These are phyloP conservation scores for Inga oerstediana DNA, from an alignment of 306 rosid species.

Conservation along the genomic window DNA sequence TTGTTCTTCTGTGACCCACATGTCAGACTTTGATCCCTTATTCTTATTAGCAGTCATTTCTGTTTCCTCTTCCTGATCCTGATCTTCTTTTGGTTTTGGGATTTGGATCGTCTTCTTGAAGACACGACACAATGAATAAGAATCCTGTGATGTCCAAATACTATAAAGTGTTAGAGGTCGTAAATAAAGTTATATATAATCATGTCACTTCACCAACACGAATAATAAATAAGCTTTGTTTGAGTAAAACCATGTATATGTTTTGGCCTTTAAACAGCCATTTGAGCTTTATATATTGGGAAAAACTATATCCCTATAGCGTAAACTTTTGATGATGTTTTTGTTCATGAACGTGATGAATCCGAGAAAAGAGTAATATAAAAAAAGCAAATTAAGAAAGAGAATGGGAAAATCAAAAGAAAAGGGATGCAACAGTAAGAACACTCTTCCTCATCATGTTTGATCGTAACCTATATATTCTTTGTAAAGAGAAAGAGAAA, in stretches of 20 bases:
- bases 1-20: conserved; percentile 43
- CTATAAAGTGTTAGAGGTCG: background rate
- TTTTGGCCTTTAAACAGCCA: background rate
- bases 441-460: conserved; percentile 60
- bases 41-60: conserved; percentile 21
- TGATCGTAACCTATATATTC: conserved; percentile 45
- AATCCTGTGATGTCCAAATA: conserved; percentile 54
- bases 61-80: conserved; percentile 37
- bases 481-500: conserved; percentile 38
- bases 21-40: conserved; percentile 24
- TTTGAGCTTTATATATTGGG: background rate
- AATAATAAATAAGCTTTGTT: background rate
- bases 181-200: background rate
- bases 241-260: background rate
- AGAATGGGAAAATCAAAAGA: conserved; percentile 34
- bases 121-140: conserved; percentile 89
- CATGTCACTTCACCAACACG: background rate
- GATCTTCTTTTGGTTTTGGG: conserved; percentile 42
- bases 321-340: conserved; percentile 13
- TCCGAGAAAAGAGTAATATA: conserved; percentile 36
- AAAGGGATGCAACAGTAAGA: conserved; percentile 47
- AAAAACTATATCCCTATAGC: background rate
- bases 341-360: conserved; percentile 1
- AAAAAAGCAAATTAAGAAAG: conserved; percentile 41
- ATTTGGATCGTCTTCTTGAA: conserved; percentile 77